Conservation (phyloP, 108 stramenopile species). For the Craspedostauros australis region DNA sequence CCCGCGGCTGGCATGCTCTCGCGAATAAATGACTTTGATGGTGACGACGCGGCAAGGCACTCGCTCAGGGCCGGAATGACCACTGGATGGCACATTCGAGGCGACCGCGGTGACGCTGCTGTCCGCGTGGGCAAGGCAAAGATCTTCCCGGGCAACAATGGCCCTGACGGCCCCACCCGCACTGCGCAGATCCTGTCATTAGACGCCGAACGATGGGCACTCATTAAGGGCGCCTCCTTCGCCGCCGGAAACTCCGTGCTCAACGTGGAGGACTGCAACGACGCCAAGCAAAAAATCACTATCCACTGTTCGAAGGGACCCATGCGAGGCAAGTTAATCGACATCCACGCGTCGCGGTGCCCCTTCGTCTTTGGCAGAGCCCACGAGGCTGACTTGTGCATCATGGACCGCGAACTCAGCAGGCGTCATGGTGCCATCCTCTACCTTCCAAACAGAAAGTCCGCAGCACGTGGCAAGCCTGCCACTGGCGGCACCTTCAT, state of each 20-base stretch:
- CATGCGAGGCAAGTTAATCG: slow-evolving; percentile 80
- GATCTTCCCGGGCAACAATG: slow-evolving; percentile 45
- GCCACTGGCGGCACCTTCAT: slow-evolving; percentile 48
- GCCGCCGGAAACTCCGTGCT: slow-evolving; percentile 88
- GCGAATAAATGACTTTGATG: slow-evolving; percentile 63
- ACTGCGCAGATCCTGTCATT: slow-evolving; percentile 74
- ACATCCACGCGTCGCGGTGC: slow-evolving; percentile 61
- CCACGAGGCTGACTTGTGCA: slow-evolving; percentile 85
- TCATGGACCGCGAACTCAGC: slow-evolving; percentile 87
- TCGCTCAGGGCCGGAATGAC: slow-evolving; percentile 79
- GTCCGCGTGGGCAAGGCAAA: slow-evolving; percentile 85
- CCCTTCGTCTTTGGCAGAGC: slow-evolving; percentile 88
- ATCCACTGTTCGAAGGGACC: slow-evolving; percentile 88
- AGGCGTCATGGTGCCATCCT: slow-evolving; percentile 82
- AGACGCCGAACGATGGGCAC: slow-evolving; percentile 83
- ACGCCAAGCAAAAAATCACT: slow-evolving; percentile 78
- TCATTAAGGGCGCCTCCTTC: slow-evolving; percentile 79
- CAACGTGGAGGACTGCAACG: slow-evolving; percentile 80
- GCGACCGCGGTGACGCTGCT: slow-evolving; percentile 84
- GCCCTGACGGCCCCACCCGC: slow-evolving; percentile 30
- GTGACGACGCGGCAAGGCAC: slow-evolving; percentile 68
- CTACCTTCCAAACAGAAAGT: slow-evolving; percentile 43
- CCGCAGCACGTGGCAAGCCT: slow-evolving; percentile 4
- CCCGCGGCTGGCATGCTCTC: slow-evolving; percentile 73
- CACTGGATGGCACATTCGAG: slow-evolving; percentile 79